phyloP scores from a whole-genome alignment of 345 rosid genomes.

The Bretschneidera sinensis region DNA sequence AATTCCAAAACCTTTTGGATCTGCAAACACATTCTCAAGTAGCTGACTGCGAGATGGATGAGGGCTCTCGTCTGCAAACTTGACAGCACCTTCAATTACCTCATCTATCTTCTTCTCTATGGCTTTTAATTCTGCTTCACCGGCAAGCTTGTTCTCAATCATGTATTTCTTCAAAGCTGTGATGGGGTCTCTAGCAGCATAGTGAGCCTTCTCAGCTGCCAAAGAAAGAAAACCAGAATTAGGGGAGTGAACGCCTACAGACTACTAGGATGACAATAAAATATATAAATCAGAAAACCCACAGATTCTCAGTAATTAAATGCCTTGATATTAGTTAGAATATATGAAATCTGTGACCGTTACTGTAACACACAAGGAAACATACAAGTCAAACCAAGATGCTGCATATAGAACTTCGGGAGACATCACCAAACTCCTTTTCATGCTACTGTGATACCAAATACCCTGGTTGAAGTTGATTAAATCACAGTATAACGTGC shows the following conservation, averaged over 20 bases:
- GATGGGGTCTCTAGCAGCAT: slow-evolving; percentile 82
- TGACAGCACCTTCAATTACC: slow-evolving; percentile 67
- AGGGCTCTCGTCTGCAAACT: slow-evolving; percentile 77
- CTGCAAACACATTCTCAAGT: slow-evolving; percentile 80
- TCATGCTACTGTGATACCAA: background rate
- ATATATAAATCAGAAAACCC: background rate
- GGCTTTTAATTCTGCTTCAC: slow-evolving; percentile 62
- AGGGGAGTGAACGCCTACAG: background rate
- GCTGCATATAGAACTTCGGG: background rate
- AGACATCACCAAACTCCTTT: background rate
- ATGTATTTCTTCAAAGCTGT: slow-evolving; percentile 62
- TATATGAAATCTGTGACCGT: background rate
- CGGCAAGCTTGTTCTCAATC: slow-evolving; percentile 55
- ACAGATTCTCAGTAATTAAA: background rate
- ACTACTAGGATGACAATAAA: background rate
- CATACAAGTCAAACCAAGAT: background rate
- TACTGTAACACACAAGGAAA: too few relatives aligned
- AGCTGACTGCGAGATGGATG: slow-evolving; percentile 66
- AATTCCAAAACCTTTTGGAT: slow-evolving; percentile 80
- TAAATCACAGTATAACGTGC: background rate
- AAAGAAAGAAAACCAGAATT: slow-evolving; percentile 12
- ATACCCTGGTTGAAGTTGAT: background rate
- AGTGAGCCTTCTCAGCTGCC: slow-evolving; percentile 77
- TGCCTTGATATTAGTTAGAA: background rate
- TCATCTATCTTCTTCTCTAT: slow-evolving; percentile 78